Evolutionary conservation across 768 basidiomycete genomes (phyloP).

Genomic region (Suillus ampliporus): DNA sequence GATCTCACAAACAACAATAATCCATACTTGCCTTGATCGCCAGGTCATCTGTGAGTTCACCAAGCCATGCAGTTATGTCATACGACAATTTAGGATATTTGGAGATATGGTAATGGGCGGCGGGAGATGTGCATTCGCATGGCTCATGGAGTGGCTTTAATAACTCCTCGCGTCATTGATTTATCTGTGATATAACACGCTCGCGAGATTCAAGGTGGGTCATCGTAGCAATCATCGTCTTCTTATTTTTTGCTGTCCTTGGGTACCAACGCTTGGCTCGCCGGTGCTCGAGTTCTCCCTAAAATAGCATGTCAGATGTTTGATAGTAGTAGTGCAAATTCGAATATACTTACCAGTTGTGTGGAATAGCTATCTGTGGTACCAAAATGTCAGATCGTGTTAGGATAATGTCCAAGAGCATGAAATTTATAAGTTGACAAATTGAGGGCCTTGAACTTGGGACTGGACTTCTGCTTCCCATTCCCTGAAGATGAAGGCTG

Average conservation of each 20-base stretch:
- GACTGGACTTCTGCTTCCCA: neutral
- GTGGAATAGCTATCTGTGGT: constrained; percentile 45
- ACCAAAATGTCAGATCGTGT: constrained; percentile 25
- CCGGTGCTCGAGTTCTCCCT: constrained; percentile 48
- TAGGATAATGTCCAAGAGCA: constrained; percentile 13
- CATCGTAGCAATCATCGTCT: constrained; percentile 15
- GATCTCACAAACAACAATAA: too few species aligned
- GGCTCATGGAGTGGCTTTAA: constrained; percentile 18
- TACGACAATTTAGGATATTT: constrained; percentile 35
- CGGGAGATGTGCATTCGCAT: constrained; percentile 21
- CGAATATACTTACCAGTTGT: constrained; percentile 30
- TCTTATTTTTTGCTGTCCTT: constrained; percentile 41
- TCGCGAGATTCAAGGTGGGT: neutral
- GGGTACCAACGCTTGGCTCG: constrained; percentile 42
- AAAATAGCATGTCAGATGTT: constrained; percentile 4
- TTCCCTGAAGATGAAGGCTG: neutral
- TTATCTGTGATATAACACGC: constrained; percentile 15
- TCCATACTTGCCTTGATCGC: too few species aligned
- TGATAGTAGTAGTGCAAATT: neutral
- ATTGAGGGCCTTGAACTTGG: constrained; percentile 19
- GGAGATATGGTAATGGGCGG: constrained; percentile 30
- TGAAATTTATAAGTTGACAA: constrained; percentile 22
- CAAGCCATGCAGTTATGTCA: constrained; percentile 19
- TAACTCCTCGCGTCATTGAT: neutral
- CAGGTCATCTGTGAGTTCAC: neutral